Base-by-base conservation (phyloP, 2,329 filamentous ascomycete genomes). In the Diaporthe longicolla region DNA sequence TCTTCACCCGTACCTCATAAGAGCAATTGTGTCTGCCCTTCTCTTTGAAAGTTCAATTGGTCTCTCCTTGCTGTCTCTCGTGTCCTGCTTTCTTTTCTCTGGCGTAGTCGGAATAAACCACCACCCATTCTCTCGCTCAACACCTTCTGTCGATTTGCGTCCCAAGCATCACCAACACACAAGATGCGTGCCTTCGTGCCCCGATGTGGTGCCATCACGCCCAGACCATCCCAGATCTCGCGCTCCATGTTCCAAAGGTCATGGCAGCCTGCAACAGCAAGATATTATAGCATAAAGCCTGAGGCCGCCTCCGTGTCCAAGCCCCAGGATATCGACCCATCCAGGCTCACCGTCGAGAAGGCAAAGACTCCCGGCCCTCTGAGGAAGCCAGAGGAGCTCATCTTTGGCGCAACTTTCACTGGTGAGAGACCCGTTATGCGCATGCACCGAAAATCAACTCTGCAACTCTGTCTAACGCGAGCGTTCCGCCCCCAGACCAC, bases 361-460 rank as follows among this genome's bases (percentile, higher is more conserved):
- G 97, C 94, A 1, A 89, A 87, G 10, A 91, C 89, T 4, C 97
- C 96, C 15, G 97, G 96, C 84, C 82, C 89, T 40, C 87, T 96
- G 72, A 87, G 89, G 76, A 92, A 95, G 71, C 90, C 93, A 19
- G 90, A 96, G 81, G 92, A 97, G 76, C 91, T 99, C 72, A 88
- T 98, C 77, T 99, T 99, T 83, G 97, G 97, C 77, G 90, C 90
- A 78, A 93, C 92, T 66, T 99, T 99, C 84, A 98, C 97, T 80
- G 95, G 95, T 95, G 85, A 73, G 83, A 74, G 48, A 48, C 45
- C 50, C 29, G n/a, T 17, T n/a, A n/a, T 63, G 24, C 58, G n/a
- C 32, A 43, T n/a, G n/a, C 40, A 2, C 26, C 29, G 17, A 5
- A 17, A 5, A 29, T 26, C 11, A 5, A 11, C 21, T 4, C 17